Percentiles rank a stretch among this genome's conserved stretches.
Conservation (phyloP, 2,329 filamentous ascomycete species). For the Cadophora luteo-olivacea region DNA sequence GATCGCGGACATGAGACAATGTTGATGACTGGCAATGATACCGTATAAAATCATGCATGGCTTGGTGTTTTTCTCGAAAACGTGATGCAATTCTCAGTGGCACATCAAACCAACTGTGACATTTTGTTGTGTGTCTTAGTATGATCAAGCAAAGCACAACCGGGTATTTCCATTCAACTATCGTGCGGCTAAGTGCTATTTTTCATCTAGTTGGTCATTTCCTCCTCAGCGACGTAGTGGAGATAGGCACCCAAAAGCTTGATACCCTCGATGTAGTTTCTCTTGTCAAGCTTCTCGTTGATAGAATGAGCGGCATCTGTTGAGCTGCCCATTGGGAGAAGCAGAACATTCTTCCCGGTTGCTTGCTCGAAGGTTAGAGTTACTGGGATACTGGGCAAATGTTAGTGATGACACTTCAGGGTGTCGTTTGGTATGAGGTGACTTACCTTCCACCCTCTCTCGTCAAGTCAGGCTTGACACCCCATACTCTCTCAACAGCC, state of each 20-base stretch:
- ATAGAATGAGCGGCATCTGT: constrained; percentile 97
- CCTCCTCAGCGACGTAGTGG: constrained; percentile 94
- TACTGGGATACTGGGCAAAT: constrained; percentile 77
- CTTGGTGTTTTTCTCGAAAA: not conserved
- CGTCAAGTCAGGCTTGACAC: constrained; percentile 91
- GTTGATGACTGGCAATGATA: constrained; percentile 15
- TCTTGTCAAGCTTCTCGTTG: constrained; percentile 97
- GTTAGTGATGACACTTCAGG: constrained; percentile 16
- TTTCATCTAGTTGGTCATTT: constrained; percentile 50
- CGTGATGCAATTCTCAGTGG: not conserved
- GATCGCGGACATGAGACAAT: constrained; percentile 8
- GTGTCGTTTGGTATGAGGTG: not conserved
- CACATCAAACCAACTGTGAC: no score
- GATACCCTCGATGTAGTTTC: constrained; percentile 97
- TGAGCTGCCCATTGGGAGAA: constrained; percentile 96
- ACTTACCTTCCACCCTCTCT: constrained; percentile 87
- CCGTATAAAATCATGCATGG: not conserved
- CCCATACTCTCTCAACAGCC: constrained; percentile 95
- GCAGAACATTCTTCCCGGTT: constrained; percentile 94
- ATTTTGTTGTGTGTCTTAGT: not conserved
- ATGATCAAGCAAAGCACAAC: not conserved
- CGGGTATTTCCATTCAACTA: constrained; percentile 18
- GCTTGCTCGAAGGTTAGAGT: constrained; percentile 97
- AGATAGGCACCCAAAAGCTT: constrained; percentile 95
- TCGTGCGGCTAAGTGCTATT: constrained; percentile 1